Evolutionary conservation across 331 rosid genomes (phyloP).

Genomic region (Erythrophleum ivorense): DNA sequence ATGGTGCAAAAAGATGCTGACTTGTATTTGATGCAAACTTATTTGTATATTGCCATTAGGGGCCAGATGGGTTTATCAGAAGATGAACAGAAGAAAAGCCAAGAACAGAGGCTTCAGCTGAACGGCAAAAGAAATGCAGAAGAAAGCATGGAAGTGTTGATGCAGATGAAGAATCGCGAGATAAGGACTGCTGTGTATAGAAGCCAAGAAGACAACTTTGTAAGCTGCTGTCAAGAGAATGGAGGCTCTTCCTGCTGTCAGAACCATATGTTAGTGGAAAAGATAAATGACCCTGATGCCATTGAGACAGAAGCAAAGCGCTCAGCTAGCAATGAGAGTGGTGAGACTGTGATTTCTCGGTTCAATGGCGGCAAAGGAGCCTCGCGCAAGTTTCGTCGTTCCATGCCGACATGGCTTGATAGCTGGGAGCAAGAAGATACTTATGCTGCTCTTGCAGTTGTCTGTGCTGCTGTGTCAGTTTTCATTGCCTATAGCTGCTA

Average conservation of each 20-base stretch:
- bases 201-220: constrained; percentile 30
- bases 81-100: constrained; percentile 66
- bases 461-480: constrained; percentile 83
- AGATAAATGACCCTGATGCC: constrained; percentile 40
- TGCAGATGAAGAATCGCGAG: constrained; percentile 34
- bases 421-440: constrained; percentile 94
- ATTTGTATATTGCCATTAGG: constrained; percentile 51
- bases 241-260: constrained; percentile 61
- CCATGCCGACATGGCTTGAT: constrained; percentile 81
- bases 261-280: constrained; percentile 46
- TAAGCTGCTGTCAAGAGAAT: constrained; percentile 63
- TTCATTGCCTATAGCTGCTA: constrained; percentile 84
- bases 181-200: constrained; percentile 22
- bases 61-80: constrained; percentile 94
- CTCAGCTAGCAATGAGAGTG: constrained; percentile 50
- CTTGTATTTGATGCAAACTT: constrained; percentile 1
- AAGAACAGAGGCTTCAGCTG: constrained; percentile 60
- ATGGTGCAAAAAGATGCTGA: constrained; percentile 1
- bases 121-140: constrained; percentile 50
- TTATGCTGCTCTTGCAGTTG: constrained; percentile 77
- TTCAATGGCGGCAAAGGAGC: constrained; percentile 61
- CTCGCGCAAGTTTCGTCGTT: constrained; percentile 51
- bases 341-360: constrained; percentile 47
- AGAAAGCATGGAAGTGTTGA: constrained; percentile 40
- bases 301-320: constrained; percentile 50